A percentile compares a stretch with the other conserved stretches of the same genome.
phyloP scores from a whole-genome alignment of 352 stramenopile species.

The Phytophthora fragariae region DNA sequence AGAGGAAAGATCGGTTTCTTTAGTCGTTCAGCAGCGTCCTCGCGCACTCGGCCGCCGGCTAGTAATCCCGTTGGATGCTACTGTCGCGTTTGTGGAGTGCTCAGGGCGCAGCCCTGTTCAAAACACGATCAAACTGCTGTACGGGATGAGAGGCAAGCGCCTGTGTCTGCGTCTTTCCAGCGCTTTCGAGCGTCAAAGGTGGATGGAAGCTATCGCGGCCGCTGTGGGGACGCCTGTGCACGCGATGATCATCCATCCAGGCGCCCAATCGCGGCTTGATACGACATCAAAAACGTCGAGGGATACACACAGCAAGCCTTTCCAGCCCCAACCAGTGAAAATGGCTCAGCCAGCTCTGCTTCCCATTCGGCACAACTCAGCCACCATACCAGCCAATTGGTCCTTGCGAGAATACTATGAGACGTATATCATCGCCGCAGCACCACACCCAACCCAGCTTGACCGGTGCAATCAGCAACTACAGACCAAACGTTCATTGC shows the following conservation, averaged over 20 bases:
- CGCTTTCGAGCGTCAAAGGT: not conserved
- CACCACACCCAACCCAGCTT: not conserved
- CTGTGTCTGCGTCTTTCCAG: not conserved
- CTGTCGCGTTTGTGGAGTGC: not conserved
- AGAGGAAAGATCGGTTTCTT: not conserved
- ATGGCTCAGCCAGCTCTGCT: not conserved
- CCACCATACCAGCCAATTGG: not conserved
- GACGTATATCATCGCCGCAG: not conserved
- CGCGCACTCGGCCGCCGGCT: not conserved
- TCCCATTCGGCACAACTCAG: not conserved
- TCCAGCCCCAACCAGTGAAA: not conserved
- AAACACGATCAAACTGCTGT: not conserved
- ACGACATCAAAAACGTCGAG: not conserved
- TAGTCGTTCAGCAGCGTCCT: not conserved
- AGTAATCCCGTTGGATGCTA: not conserved
- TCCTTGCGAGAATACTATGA: not conserved
- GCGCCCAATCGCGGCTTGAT: not conserved
- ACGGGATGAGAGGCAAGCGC: not conserved
- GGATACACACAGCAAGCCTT: not conserved
- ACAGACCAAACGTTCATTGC: not conserved
- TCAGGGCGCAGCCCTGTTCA: not conserved
- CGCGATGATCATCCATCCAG: not conserved
- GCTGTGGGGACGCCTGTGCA: not conserved
- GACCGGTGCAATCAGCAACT: not conserved
- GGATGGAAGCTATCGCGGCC: not conserved